These are phyloP conservation scores for Fonsecaea monophora DNA, from an alignment of 2,329 filamentous ascomycete species.

Conservation along the genomic window DNA sequence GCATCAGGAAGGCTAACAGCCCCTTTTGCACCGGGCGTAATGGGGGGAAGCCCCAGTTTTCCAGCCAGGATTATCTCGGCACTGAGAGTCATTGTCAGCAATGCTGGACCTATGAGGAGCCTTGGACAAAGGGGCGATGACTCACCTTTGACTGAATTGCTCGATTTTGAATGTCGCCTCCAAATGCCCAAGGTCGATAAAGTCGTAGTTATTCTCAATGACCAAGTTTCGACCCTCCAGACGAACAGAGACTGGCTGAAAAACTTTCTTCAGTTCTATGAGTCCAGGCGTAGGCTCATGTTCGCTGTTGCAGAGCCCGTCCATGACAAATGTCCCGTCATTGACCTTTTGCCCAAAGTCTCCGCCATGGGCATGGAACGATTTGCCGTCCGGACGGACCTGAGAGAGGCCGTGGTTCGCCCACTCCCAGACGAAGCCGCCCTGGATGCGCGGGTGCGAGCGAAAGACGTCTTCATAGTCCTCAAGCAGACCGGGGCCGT, in stretches of 20 bases:
- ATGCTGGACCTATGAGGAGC: not conserved
- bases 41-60: slow-evolving; percentile 14
- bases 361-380: slow-evolving; percentile 66
- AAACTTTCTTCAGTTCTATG: slow-evolving; percentile 63
- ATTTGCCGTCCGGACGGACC: slow-evolving; percentile 44
- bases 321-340: slow-evolving; percentile 68
- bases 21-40: slow-evolving; percentile 42
- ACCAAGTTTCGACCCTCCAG: slow-evolving; percentile 55
- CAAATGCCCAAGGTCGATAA: slow-evolving; percentile 30
- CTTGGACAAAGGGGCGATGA: not conserved
- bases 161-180: slow-evolving; percentile 52
- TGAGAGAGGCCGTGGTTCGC: slow-evolving; percentile 64
- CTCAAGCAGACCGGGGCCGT: slow-evolving; percentile 72
- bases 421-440: slow-evolving; percentile 73
- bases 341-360: slow-evolving; percentile 68
- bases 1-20: slow-evolving; percentile 27
- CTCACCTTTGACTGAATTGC: slow-evolving; percentile 52
- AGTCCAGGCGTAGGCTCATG: slow-evolving; percentile 65
- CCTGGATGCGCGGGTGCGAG: slow-evolving; percentile 66
- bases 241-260: slow-evolving; percentile 61
- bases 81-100: not conserved
- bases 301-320: slow-evolving; percentile 62
- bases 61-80: slow-evolving; percentile 18
- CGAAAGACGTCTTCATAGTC: slow-evolving; percentile 72
- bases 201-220: slow-evolving; percentile 39